phyloP scores from a whole-genome alignment of 2,329 filamentous ascomycete species.

The Arthroderma sp. region DNA sequence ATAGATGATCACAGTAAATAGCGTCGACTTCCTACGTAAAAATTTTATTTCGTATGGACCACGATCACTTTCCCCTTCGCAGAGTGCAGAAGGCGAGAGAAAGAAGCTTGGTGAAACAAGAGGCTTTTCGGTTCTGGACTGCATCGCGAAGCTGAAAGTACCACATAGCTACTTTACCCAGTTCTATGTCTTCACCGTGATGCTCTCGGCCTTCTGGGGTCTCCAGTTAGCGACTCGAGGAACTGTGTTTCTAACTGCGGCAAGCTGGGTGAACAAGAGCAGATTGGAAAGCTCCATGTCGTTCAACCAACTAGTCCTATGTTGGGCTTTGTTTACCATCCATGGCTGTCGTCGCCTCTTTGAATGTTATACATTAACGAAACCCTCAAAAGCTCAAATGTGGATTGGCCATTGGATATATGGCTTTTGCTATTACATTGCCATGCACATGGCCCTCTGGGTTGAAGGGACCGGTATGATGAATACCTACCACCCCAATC shows the following conservation, averaged over 20 bases:
- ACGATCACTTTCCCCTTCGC: conserved; percentile 27
- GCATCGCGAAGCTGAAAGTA: conserved; percentile 46
- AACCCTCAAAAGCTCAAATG: conserved; percentile 63
- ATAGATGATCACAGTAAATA: conserved; percentile 38
- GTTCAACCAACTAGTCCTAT: conserved; percentile 48
- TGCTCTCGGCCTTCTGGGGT: conserved; percentile 62
- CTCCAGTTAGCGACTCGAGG: conserved; percentile 48
- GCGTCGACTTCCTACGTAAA: conserved; percentile 36
- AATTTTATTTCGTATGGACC: conserved; percentile 51
- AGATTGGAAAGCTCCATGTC: conserved; percentile 39
- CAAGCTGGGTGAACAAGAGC: conserved; percentile 26
- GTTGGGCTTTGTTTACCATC: conserved; percentile 59
- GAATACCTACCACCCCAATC: not conserved
- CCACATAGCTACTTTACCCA: conserved; percentile 83
- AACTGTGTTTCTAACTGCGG: conserved; percentile 38
- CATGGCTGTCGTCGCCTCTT: conserved; percentile 65
- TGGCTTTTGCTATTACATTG: conserved; percentile 63
- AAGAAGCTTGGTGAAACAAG: too few species aligned
- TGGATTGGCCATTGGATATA: conserved; percentile 71
- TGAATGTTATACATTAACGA: conserved; percentile 56
- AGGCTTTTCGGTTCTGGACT: conserved; percentile 31
- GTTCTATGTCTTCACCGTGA: conserved; percentile 66
- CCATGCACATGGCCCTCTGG: conserved; percentile 66
- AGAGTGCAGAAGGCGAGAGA: conserved; percentile 6
- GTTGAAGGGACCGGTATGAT: conserved; percentile 61